These are phyloP conservation scores for Euclidium syriacum DNA, from an alignment of 345 rosid species.

Conservation along the genomic window DNA sequence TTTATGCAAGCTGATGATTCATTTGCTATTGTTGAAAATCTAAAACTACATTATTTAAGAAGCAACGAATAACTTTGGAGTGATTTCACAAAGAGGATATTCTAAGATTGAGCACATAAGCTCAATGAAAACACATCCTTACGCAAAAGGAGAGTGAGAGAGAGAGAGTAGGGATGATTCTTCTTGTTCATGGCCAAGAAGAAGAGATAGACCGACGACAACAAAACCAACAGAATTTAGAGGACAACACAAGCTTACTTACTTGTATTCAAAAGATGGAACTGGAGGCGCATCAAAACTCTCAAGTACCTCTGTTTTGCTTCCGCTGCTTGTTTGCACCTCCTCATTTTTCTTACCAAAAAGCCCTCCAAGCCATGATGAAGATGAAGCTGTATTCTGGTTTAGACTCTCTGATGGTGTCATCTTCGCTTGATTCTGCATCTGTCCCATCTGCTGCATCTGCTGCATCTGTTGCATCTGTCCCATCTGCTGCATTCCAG, in stretches of 20 bases:
- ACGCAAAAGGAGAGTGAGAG: background rate
- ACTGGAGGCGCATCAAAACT: conserved; percentile 86
- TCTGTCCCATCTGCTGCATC: conserved; percentile 8
- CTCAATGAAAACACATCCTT: conserved; percentile 5
- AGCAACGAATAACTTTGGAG: conserved; percentile 1
- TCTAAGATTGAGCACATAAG: conserved; percentile 8
- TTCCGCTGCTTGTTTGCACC: conserved; percentile 20
- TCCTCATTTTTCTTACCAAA: conserved; percentile 49
- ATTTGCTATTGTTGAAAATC: background rate
- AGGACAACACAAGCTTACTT: conserved; percentile 38
- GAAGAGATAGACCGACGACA: background rate
- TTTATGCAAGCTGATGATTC: background rate
- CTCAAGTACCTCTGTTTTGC: conserved; percentile 61
- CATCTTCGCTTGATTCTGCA: conserved; percentile 31
- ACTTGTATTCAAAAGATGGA: conserved; percentile 68
- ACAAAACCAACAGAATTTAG: background rate
- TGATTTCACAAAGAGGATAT: conserved; percentile 3
- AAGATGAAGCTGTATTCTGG: conserved; percentile 13
- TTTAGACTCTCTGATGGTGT: conserved; percentile 24
- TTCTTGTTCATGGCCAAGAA: conserved; percentile 14
- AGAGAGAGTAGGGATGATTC: background rate
- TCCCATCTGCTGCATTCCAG: background rate
- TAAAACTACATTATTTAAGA: conserved; percentile 23
- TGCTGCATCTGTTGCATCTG: conserved; percentile 19
- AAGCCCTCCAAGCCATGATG: conserved; percentile 61